Evolutionary conservation across 2,329 filamentous ascomycete genomes (phyloP), one percentile per base, ranked within the genome.

Genomic region (Botrytis deweyae): DNA sequence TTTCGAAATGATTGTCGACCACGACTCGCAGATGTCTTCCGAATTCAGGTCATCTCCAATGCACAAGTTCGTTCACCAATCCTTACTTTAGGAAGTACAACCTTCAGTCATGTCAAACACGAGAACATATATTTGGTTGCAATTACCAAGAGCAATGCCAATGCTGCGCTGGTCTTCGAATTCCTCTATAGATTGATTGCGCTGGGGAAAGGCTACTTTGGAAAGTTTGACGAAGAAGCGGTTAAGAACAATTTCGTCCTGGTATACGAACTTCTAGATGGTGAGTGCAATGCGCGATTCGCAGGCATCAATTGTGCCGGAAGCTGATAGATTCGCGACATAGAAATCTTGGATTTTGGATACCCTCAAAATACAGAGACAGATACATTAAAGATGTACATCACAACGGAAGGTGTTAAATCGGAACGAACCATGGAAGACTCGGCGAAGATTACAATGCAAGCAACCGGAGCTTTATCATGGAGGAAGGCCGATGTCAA

Each of bases 231-330:
- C 81, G 96, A 99, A 87, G 96, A 99, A 85, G 95, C 96, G 73
- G 95, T 99, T 79, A 99, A 99, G 91, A 98, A 98, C 85, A 99
- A 99, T 86, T 99, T 99, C 85, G 96, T 99, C 77, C 87, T 99
- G 78, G 94, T 99, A 58, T 99, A 99, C 84, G 96, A 99, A 87
- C 88, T 99, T 73, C 86, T 99, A 73, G 96, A 99, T 83, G 93
- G 93, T 96, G 81, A 76, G 85, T 81, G 36, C 6, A 69, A 29
- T 52, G n/a, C 46, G n/a, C 49, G 20, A 58, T 38, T 58, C n/a
- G 38, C 49, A 69, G 14, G 1, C 59, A 9, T 46, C n/a, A 36
- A 3, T 38, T 59, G 22, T 64, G 16, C 12, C 29, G 46, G 38
- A 6, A 36, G 33, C 58, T 74, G 52, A 70, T 58, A 22, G 7